Conservation (phyloP, 2,329 filamentous ascomycete genomes). For the Paecilomyces dactylethromorphus region DNA sequence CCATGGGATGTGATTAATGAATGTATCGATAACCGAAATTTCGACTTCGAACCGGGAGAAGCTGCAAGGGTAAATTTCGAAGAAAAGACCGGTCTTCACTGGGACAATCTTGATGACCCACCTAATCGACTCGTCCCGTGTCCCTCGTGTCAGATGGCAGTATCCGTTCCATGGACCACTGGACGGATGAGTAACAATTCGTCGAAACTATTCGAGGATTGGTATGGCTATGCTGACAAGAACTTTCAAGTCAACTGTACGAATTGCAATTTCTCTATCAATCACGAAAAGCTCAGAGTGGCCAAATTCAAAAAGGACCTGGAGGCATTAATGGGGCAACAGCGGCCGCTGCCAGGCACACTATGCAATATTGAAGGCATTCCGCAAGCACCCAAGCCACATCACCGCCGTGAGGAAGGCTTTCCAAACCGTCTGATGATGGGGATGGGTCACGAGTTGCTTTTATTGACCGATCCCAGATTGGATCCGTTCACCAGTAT, state of each 20-base stretch:
- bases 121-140: constrained; percentile 47
- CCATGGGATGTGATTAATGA: constrained; percentile 58
- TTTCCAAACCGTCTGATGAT: constrained; percentile 57
- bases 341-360: constrained; percentile 61
- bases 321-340: constrained; percentile 38
- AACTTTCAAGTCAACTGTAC: constrained; percentile 47
- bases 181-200: constrained; percentile 15
- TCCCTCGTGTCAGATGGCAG: constrained; percentile 42
- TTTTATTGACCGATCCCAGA: constrained; percentile 30
- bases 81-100: constrained; percentile 43
- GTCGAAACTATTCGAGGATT: constrained; percentile 18
- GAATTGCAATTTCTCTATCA: constrained; percentile 45
- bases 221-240: constrained; percentile 29
- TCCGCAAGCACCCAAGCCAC: constrained; percentile 28
- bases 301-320: constrained; percentile 57
- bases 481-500: constrained; percentile 38
- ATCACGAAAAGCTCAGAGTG: constrained; percentile 54
- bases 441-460: constrained; percentile 38
- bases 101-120: constrained; percentile 54
- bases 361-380: constrained; percentile 52
- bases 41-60: constrained; percentile 49
- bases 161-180: constrained; percentile 55
- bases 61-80: constrained; percentile 44
- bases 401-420: constrained; percentile 23
- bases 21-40: constrained; percentile 52